Evolutionary conservation across 1,284 basidiomycete species (phyloP), one percentile per base, ranked within the genome.

Genomic region (Moniliophthora roreri): DNA sequence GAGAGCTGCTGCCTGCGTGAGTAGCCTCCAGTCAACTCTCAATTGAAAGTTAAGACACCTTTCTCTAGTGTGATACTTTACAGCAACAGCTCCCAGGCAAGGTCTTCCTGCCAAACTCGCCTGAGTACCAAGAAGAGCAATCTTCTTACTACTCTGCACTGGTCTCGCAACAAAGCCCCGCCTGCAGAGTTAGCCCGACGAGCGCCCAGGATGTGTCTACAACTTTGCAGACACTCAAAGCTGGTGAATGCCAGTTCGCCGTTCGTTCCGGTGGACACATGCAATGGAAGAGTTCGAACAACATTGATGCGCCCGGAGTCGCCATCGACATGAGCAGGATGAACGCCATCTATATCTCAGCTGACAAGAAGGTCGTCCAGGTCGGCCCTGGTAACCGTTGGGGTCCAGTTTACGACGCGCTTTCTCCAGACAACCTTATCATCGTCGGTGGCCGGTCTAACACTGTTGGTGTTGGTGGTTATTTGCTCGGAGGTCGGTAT

Each of bases 351-450:
- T 56, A 60, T 4, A 58, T 67, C 42, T 39, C 63, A 16, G 53
- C 58, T 1, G 59, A 59, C 6, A 42, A 55, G 3, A 54, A 47
- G 2, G 60, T 62, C 1, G 66, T 66, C 8, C 62, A 62, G 13
- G 57, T 72, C 13, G 71, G 70, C 8, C 49, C 70, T 11, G 71
- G 71, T n/a, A 58, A 62, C 36, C 59, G 63, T 8, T 73, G 72
- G 73, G 64, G 66, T 35, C 59, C 70, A n/a, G 71, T 74, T 10
- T 75, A 74, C 51, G 46, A 52, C 23, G 60, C 58, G 15, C 55
- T 73, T 2, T 56, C 59, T 9, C 54, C 58, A 2, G 50, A 58
- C 15, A 62, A 65, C 23, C 51, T 64, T 34, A 71, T 59, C 36
- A 66, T 72, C 9, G 65, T 69, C 3, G 73, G 74, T 16, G 71